Evolutionary conservation across 768 basidiomycete genomes (phyloP).

Genomic region (Psilocybe subaeruginosa): DNA sequence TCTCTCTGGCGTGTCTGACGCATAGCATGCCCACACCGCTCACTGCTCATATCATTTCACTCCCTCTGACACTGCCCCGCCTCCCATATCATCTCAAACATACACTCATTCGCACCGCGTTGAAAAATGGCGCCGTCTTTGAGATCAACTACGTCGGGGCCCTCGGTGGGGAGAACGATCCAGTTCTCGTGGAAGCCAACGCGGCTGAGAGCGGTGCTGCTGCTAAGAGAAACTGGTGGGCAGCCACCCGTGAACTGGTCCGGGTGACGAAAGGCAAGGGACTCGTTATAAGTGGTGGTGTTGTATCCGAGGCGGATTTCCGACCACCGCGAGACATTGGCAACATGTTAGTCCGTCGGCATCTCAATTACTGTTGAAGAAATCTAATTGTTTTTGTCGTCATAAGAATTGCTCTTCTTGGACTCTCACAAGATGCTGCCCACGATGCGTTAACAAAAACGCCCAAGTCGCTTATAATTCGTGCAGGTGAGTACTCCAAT

Average conservation of each 20-base stretch:
- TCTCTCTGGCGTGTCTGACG: slow-evolving; percentile 80
- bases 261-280: slow-evolving; percentile 84
- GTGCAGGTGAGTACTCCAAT: slow-evolving; percentile 61
- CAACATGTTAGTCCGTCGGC: slow-evolving; percentile 61
- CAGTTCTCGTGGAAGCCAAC: slow-evolving; percentile 44
- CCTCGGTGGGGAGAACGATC: slow-evolving; percentile 62
- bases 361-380: not conserved
- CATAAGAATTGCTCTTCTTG: slow-evolving; percentile 65
- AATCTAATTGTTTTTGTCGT: not conserved
- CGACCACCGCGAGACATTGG: slow-evolving; percentile 74
- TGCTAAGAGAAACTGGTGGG: slow-evolving; percentile 86
- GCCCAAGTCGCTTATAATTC: slow-evolving; percentile 68
- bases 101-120: slow-evolving; percentile 78
- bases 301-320: slow-evolving; percentile 59
- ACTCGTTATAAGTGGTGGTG: slow-evolving; percentile 72
- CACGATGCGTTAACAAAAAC: slow-evolving; percentile 62
- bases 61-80: slow-evolving; percentile 78
- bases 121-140: slow-evolving; percentile 83
- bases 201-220: slow-evolving; percentile 53
- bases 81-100: slow-evolving; percentile 84
- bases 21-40: slow-evolving; percentile 75
- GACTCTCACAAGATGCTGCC: slow-evolving; percentile 68
- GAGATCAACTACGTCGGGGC: slow-evolving; percentile 82
- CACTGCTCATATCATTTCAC: slow-evolving; percentile 79
- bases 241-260: slow-evolving; percentile 71